A percentile compares a stretch with the other conserved stretches of the same genome.
Conservation (phyloP, 305 asterid genomes). For the Salvia sclarea region DNA sequence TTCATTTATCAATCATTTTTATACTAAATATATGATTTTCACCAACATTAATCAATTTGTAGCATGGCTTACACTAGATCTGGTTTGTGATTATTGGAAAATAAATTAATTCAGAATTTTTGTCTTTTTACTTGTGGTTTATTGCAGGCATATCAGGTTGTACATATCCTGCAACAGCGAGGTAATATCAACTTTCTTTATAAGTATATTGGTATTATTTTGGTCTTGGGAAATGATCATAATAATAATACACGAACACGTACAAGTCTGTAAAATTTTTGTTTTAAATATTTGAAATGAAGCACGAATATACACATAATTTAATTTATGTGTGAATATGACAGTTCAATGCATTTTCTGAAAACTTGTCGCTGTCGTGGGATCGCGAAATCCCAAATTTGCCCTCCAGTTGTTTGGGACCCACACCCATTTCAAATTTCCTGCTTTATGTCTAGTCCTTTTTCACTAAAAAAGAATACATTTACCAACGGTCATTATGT, state of each 20-base stretch:
- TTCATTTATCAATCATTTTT: not conserved
- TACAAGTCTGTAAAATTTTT: not conserved
- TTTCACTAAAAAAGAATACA: not conserved
- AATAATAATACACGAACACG: not conserved
- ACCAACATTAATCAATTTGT: not conserved
- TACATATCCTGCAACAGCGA: conserved; percentile 43
- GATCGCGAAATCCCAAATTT: conserved; percentile 21
- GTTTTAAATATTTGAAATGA: not conserved
- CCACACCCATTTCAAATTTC: conserved; percentile 29
- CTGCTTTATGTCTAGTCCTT: not conserved
- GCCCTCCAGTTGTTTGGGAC: conserved; percentile 34
- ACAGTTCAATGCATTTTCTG: conserved; percentile 30
- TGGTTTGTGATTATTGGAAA: conserved; percentile 1
- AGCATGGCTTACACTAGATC: conserved; percentile 18
- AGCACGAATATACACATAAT: not conserved
- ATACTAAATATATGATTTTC: too few species aligned
- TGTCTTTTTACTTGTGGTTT: conserved; percentile 15
- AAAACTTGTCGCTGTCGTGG: conserved; percentile 25
- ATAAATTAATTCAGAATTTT: not conserved
- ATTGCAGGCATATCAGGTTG: conserved; percentile 47
- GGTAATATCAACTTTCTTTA: conserved; percentile 20
- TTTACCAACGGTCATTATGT: conserved; percentile 19
- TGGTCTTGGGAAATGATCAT: not conserved
- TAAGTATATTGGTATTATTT: too few species aligned
- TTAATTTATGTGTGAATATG: conserved; percentile 2